Evolutionary conservation across 371 early-diverging fungal species (phyloP), one percentile per base, ranked within the genome.

Genomic region (Rhizopus sp.): DNA sequence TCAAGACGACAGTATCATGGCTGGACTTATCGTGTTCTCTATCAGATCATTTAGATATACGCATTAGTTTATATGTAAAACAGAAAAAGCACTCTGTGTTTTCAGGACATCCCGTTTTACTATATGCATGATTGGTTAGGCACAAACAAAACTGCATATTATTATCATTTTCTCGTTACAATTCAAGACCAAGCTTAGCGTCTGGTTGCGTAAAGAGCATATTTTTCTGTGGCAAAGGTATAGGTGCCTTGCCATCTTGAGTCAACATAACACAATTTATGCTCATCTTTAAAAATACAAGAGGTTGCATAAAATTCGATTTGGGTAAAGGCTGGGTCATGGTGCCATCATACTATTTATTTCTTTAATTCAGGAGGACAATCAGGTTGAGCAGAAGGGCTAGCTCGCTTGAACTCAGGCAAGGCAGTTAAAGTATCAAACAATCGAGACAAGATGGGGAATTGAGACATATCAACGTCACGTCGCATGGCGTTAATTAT

Each of bases 381-480:
- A 62, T 95, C 96, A 13, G 78, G 77, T 71, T 96, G 96, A 13
- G 68, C 67, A 16, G 80, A 68, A 45, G 93, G 91, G 53, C 86
- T 82, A 4, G 93, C 85, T 32, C 66, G 62, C 48, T 78, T 75
- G 64, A 96, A 93, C 41, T 87, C 88, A 3, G 85, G 84, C 30
- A 92, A 56, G 13, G 77, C 68, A 39, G 53, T 59, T 34, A 92
- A 61, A 1, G 72, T 62, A 3, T 63, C 72, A 53, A 80, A 62
- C 50, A 96, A 78, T 29, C 82, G 73, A 5, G 63, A 53, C 56
- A 94, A 87, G 33, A 60, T 75, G 7, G 96, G 94, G 63, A 81
- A 93, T 10, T 69, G 55, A 4, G 65, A 60, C 80, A 95, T 73
- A 62, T 96, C 92, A 7, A 95, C 91, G 5, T 73, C 70, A 59